These are phyloP conservation scores for Trichoderma pleuroti DNA, from an alignment of 2,329 filamentous ascomycete genomes.

Conservation along the genomic window DNA sequence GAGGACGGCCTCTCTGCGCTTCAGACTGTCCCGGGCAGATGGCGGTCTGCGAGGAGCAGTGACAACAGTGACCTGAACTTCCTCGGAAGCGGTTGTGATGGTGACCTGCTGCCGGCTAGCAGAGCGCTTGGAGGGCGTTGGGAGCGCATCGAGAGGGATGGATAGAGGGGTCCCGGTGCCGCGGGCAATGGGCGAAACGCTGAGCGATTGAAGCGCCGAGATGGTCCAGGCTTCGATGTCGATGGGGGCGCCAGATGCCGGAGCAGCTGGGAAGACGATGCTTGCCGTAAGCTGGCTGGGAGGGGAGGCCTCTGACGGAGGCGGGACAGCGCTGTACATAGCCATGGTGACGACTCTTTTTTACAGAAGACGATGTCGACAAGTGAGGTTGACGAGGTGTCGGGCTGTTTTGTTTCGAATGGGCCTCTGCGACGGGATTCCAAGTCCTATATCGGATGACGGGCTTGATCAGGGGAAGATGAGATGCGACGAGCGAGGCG, in stretches of 20 bases:
- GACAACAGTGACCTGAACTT: conserved; percentile 4
- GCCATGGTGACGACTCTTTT: conserved; percentile 38
- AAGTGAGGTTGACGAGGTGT: not conserved
- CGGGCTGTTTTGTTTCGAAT: not conserved
- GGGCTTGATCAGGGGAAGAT: not conserved
- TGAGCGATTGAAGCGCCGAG: conserved; percentile 53
- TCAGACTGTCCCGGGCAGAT: conserved; percentile 52
- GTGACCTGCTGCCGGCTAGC: conserved; percentile 6
- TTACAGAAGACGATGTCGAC: not conserved
- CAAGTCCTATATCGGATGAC: not conserved
- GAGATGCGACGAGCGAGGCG: not conserved
- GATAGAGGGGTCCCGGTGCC: conserved; percentile 63
- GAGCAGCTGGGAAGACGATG: conserved; percentile 21
- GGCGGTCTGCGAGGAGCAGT: conserved; percentile 39
- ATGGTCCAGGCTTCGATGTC: conserved; percentile 68
- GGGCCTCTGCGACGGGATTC: not conserved
- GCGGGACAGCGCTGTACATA: conserved; percentile 52
- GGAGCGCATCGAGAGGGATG: conserved; percentile 68
- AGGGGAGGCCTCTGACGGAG: conserved; percentile 40
- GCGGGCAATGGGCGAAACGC: conserved; percentile 52
- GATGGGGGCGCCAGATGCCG: conserved; percentile 33
- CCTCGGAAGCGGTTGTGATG: not conserved
- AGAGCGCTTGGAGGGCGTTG: conserved; percentile 20
- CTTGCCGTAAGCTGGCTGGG: conserved; percentile 20
- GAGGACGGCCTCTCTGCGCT: conserved; percentile 67